Evolutionary conservation across 2,329 filamentous ascomycete genomes (phyloP).

Genomic region (Ophiostoma quercus): DNA sequence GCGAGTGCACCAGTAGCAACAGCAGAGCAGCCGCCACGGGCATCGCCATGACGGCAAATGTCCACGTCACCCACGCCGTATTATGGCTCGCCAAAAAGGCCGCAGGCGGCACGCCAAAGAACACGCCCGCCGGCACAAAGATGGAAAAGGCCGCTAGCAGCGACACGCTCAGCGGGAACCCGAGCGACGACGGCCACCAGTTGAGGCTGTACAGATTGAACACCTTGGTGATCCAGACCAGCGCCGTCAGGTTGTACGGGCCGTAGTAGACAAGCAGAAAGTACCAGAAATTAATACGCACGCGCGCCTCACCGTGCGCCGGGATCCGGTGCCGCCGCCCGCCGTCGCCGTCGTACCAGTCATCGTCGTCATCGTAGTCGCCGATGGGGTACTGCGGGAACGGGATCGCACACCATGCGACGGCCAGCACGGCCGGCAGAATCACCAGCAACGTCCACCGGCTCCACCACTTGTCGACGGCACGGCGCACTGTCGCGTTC

Average conservation of each 20-base stretch:
- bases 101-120: constrained; percentile 46
- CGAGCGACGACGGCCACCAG: constrained; percentile 62
- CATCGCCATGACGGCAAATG: constrained; percentile 64
- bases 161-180: constrained; percentile 59
- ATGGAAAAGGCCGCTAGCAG: constrained; percentile 58
- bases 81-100: constrained; percentile 56
- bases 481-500: constrained; percentile 52
- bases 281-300: constrained; percentile 67
- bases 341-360: constrained; percentile 29
- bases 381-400: constrained; percentile 58
- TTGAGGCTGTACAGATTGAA: constrained; percentile 68
- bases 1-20: constrained; percentile 59
- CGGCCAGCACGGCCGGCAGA: constrained; percentile 55
- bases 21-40: constrained; percentile 61
- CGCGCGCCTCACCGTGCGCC: constrained; percentile 58
- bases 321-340: constrained; percentile 43
- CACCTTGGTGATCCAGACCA: constrained; percentile 67
- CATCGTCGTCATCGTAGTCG: constrained; percentile 38
- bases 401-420: constrained; percentile 60
- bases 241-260: constrained; percentile 61
- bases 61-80: constrained; percentile 64
- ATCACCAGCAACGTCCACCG: constrained; percentile 57
- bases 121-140: constrained; percentile 55
- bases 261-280: constrained; percentile 66
- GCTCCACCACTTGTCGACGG: constrained; percentile 59